Base-by-base conservation (phyloP, 495 filamentous ascomycete genomes). In the Cercophora newfieldiana region DNA sequence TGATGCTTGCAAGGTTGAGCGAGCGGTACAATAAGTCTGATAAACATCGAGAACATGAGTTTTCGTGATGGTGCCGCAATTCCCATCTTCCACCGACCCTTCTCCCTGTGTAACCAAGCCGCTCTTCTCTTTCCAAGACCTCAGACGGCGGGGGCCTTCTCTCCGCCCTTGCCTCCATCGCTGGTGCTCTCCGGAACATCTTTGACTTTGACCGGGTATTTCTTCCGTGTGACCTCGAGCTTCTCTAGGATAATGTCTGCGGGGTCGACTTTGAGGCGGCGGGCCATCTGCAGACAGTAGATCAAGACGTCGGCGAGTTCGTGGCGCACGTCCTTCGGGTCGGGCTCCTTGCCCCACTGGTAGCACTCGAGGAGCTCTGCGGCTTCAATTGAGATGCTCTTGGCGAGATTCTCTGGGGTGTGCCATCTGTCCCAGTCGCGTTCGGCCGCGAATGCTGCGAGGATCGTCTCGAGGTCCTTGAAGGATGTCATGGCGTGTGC, bases 271-370 rank as follows among this genome's bases (percentile, higher is more conserved):
- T 21, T 47, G 26, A 66, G 30, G 2, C 19, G 16, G 3, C 44
- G 33, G 26, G 55, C 55, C 12, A 66, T 58, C 4, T 66, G 64
- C 19, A 66, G 56, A 26, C 64, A 66, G 30, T 66, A 66, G 12
- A 56, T 66, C 63, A 66, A 66, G 33, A 66, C 63, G 63, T 66
- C 64, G 16, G 64, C 64, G 26, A 66, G 64, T 14, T 66, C 64
- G 24, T 66, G 18, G 37, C 57, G 56, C 37, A 66, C 64, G 47
- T 30, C 33, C 29, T 66, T 14, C 28, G 37, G 64, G 25, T 66
- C 47, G 47, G 56, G 56, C n/a, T 66, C 30, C 0, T 31, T 30
- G 37, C 55, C 48, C 64, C 64, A 66, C 47, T 66, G 64, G 28
- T 47, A 66, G 44, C 64, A 66, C 57, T 66, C 56, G 55, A 66